Conservation (phyloP, 2,329 filamentous ascomycete genomes). For the Curvularia sp. region DNA sequence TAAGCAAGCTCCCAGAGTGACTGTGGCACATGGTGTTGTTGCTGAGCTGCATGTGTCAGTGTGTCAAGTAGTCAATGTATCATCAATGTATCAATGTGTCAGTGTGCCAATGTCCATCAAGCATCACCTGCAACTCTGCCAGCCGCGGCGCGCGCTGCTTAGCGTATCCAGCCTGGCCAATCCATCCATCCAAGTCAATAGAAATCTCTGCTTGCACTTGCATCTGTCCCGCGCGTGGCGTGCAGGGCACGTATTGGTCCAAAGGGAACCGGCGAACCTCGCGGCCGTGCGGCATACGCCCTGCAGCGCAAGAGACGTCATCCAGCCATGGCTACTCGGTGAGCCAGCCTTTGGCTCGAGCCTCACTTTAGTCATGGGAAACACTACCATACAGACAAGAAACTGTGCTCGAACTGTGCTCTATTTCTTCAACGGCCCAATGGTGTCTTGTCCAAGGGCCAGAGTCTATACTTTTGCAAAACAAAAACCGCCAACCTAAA, state of each 20-base stretch:
- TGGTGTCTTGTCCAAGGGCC: constrained; percentile 30
- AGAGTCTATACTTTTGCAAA: constrained; percentile 34
- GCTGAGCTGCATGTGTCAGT: not conserved
- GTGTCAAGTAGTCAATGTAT: too few species aligned
- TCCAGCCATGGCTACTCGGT: constrained; percentile 9
- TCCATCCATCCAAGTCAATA: constrained; percentile 8
- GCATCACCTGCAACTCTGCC: constrained; percentile 6
- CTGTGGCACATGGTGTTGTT: constrained; percentile 3
- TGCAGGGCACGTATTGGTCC: constrained; percentile 10
- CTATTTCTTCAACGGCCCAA: constrained; percentile 24
- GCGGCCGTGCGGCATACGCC: constrained; percentile 25
- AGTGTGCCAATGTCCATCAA: not conserved
- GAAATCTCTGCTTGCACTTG: constrained; percentile 19
- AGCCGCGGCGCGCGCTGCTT: constrained; percentile 8
- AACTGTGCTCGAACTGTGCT: constrained; percentile 9
- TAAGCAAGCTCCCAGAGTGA: not conserved
- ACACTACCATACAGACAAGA: not conserved
- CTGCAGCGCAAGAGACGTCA: constrained; percentile 28
- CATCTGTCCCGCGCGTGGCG: constrained; percentile 12
- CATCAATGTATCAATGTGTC: not conserved
- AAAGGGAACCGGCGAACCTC: constrained; percentile 16
- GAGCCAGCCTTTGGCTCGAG: not conserved
- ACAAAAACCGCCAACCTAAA: constrained; percentile 21
- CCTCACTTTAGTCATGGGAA: not conserved
- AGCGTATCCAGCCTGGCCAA: constrained; percentile 7